These are phyloP conservation scores for Penicillium fuscoglaucum DNA, from an alignment of 2,329 filamentous ascomycete genomes.

Conservation along the genomic window DNA sequence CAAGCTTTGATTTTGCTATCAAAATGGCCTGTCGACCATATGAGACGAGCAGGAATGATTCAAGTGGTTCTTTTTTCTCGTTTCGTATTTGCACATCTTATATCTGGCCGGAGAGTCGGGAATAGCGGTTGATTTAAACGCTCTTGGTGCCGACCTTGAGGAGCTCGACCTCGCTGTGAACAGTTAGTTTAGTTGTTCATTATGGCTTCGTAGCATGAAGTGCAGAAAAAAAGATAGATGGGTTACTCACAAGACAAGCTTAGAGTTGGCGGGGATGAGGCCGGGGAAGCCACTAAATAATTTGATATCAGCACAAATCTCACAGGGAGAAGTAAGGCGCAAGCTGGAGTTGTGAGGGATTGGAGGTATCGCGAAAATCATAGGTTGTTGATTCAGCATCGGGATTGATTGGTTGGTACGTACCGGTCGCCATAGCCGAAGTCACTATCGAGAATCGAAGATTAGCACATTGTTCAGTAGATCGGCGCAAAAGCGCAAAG, in stretches of 20 bases:
- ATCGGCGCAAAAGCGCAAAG: background rate
- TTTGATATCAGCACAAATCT: background rate
- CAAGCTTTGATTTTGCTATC: constrained; percentile 1
- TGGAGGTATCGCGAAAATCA: background rate
- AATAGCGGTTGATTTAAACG: constrained; percentile 29
- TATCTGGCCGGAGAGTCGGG: background rate
- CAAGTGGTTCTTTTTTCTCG: background rate
- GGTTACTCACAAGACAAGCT: constrained; percentile 76
- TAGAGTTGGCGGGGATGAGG: constrained; percentile 72
- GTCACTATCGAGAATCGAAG: constrained; percentile 28
- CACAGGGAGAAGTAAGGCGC: background rate
- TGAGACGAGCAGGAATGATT: background rate
- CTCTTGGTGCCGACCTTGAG: constrained; percentile 60
- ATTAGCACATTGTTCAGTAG: constrained; percentile 11
- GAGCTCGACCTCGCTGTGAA: constrained; percentile 65
- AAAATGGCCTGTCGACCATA: background rate
- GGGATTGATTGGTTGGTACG: constrained; percentile 17
- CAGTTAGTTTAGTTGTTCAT: constrained; percentile 13
- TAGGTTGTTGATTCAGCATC: background rate
- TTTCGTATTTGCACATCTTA: background rate
- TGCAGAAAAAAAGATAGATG: no score
- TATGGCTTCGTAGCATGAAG: background rate
- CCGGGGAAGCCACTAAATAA: constrained; percentile 69
- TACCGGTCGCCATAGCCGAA: constrained; percentile 46
- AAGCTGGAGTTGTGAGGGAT: background rate